Percentiles rank a stretch among this genome's conserved stretches.
phyloP scores from a whole-genome alignment of 1,284 basidiomycete species.

The Moesziomyces parantarcticus region DNA sequence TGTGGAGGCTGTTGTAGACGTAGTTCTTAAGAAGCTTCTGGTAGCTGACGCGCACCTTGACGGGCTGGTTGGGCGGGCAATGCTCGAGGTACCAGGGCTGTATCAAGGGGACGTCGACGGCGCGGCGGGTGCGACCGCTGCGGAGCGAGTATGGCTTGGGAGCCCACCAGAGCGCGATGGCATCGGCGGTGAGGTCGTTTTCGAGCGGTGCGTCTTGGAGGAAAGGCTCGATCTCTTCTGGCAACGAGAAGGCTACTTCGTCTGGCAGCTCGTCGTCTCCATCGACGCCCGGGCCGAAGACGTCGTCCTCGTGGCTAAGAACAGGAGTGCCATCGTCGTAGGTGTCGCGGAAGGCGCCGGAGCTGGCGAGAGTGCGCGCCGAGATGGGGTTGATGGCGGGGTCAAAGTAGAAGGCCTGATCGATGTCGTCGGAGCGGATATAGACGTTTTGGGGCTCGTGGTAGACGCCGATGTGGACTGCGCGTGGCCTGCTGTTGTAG shows the following conservation, averaged over 20 bases:
- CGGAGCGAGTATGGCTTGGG: slow-evolving; percentile 94
- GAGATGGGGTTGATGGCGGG: slow-evolving; percentile 84
- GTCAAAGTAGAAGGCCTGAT: slow-evolving; percentile 99
- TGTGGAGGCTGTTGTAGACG: slow-evolving; percentile 92
- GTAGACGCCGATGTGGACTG: slow-evolving; percentile 90
- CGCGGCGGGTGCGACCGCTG: slow-evolving; percentile 89
- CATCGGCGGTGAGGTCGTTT: slow-evolving; percentile 93
- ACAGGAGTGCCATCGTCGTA: slow-evolving; percentile 62
- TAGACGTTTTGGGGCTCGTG: slow-evolving; percentile 97
- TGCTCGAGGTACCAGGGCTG: slow-evolving; percentile 97
- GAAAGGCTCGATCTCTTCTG: slow-evolving; percentile 85
- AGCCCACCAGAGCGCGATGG: slow-evolving; percentile 98
- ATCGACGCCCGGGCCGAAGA: slow-evolving; percentile 86
- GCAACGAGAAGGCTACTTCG: slow-evolving; percentile 88
- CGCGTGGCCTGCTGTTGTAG: slow-evolving; percentile 97
- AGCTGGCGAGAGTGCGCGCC: slow-evolving; percentile 50
- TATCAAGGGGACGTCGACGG: slow-evolving; percentile 93
- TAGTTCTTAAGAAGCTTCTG: slow-evolving; percentile 98
- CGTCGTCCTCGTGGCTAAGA: slow-evolving; percentile 86
- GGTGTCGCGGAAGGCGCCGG: slow-evolving; percentile 51
- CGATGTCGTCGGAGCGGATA: slow-evolving; percentile 98
- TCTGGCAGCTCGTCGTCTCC: slow-evolving; percentile 69
- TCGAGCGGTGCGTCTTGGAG: slow-evolving; percentile 82
- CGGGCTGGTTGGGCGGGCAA: slow-evolving; percentile 92
- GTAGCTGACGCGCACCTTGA: slow-evolving; percentile 98